A percentile compares a stretch with the other conserved stretches of the same genome.
These are phyloP conservation scores for Cyclotella baltica DNA, from an alignment of 108 stramenopile genomes.

Conservation along the genomic window DNA sequence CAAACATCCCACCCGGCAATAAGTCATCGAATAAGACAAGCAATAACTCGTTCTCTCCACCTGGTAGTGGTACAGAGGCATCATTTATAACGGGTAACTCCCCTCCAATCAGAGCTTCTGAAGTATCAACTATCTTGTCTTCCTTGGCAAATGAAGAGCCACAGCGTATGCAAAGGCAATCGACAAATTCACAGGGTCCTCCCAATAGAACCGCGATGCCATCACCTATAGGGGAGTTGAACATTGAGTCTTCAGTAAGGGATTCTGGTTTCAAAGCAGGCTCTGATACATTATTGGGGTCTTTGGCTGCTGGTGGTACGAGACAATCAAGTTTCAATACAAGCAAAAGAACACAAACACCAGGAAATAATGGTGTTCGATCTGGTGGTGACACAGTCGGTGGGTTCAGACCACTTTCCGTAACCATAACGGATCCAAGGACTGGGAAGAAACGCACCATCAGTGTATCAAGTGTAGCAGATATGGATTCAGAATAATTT, in stretches of 20 bases:
- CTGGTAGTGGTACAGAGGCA: background rate
- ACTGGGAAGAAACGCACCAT: slow-evolving; percentile 40
- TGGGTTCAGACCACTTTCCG: slow-evolving; percentile 20
- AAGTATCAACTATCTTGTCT: slow-evolving; percentile 14
- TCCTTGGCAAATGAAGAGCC: background rate
- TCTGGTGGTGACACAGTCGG: slow-evolving; percentile 11
- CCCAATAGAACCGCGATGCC: slow-evolving; percentile 3
- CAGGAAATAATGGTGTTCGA: slow-evolving; percentile 4
- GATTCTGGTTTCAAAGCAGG: slow-evolving; percentile 10
- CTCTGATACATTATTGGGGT: slow-evolving; percentile 27
- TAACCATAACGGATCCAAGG: slow-evolving; percentile 35
- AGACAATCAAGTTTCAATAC: background rate
- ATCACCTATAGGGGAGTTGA: slow-evolving; percentile 17
- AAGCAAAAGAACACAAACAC: background rate
- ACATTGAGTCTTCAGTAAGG: slow-evolving; percentile 2
- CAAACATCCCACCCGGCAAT: background rate
- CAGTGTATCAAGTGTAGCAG: slow-evolving; percentile 25
- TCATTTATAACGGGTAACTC: background rate
- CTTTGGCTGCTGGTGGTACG: slow-evolving; percentile 10
- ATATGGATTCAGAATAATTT: slow-evolving; percentile 10
- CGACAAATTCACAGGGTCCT: slow-evolving; percentile 4
- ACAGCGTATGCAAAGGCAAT: background rate
- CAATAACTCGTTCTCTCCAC: background rate
- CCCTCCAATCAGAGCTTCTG: slow-evolving; percentile 14
- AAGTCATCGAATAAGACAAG: background rate